These are phyloP conservation scores for Arachis hypogaea DNA, from an alignment of 306 rosid genomes.

Conservation along the genomic window DNA sequence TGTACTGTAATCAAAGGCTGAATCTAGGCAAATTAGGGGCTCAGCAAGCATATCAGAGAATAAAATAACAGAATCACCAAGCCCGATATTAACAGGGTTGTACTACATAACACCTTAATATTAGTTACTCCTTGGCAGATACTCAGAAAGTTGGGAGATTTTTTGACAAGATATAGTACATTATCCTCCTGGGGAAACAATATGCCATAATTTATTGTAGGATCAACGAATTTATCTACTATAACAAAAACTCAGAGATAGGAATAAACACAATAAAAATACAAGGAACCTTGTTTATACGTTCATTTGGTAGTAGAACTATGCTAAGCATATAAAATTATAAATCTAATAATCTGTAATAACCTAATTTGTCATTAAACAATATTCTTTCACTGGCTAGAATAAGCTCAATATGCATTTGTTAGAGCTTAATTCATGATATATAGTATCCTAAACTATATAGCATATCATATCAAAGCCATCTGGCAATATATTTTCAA, in stretches of 20 bases:
- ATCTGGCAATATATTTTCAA: constrained; percentile 20
- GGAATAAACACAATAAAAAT: neutral
- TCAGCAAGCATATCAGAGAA: neutral
- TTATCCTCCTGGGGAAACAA: neutral
- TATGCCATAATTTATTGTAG: constrained; percentile 2
- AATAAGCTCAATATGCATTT: constrained; percentile 3
- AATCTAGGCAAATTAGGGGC: neutral
- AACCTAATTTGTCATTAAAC: neutral
- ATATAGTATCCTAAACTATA: neutral
- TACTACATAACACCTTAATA: neutral
- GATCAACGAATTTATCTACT: neutral
- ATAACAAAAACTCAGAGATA: neutral
- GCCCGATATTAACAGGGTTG: neutral
- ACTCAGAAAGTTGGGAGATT: neutral
- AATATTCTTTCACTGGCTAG: neutral
- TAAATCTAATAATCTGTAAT: neutral
- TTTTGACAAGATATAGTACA: neutral
- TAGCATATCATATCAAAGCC: constrained; percentile 15
- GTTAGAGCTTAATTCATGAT: constrained; percentile 9
- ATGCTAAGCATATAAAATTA: neutral
- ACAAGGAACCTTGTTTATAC: neutral
- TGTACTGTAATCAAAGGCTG: neutral
- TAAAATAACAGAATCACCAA: neutral
- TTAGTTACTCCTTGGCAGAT: neutral
- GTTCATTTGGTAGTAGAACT: constrained; percentile 1